phyloP scores from a whole-genome alignment of 2,329 filamentous ascomycete genomes.

The Fusarium nanum region DNA sequence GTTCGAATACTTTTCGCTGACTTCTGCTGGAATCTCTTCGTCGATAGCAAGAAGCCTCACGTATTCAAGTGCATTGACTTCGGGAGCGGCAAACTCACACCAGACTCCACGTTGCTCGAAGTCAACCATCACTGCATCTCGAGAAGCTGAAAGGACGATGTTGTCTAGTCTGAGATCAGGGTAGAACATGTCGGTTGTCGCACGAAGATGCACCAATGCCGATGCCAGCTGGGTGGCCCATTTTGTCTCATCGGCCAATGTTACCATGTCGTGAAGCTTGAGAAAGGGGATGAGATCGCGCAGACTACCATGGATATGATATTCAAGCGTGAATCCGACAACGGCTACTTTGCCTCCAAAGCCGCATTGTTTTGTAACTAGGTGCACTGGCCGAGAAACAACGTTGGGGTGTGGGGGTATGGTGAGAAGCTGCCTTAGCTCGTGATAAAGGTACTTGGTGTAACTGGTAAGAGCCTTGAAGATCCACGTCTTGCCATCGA shows the following conservation, averaged over 20 bases:
- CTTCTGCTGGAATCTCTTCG: constrained; percentile 56
- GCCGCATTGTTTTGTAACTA: constrained; percentile 66
- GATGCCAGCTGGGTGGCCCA: constrained; percentile 66
- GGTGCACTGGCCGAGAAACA: constrained; percentile 62
- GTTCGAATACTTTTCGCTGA: constrained; percentile 55
- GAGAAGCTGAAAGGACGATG: constrained; percentile 62
- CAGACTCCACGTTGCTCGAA: constrained; percentile 73
- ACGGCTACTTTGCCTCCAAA: constrained; percentile 68
- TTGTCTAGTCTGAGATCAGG: constrained; percentile 71
- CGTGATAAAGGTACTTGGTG: constrained; percentile 71
- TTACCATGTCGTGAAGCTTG: constrained; percentile 59
- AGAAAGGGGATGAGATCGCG: constrained; percentile 66
- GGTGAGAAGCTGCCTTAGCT: constrained; percentile 66
- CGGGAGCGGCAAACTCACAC: constrained; percentile 70
- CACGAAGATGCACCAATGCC: constrained; percentile 63
- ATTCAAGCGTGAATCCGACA: constrained; percentile 67
- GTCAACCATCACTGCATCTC: constrained; percentile 67
- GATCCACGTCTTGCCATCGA: constrained; percentile 58
- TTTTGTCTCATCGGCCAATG: constrained; percentile 58
- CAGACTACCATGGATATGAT: constrained; percentile 65
- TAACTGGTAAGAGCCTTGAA: constrained; percentile 69
- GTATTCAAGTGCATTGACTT: constrained; percentile 70
- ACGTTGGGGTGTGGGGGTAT: constrained; percentile 65
- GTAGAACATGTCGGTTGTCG: constrained; percentile 62
- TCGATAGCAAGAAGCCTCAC: constrained; percentile 65